phyloP scores from a whole-genome alignment of 2,329 filamentous ascomycete species.

The Proliferodiscus dingleyae region DNA sequence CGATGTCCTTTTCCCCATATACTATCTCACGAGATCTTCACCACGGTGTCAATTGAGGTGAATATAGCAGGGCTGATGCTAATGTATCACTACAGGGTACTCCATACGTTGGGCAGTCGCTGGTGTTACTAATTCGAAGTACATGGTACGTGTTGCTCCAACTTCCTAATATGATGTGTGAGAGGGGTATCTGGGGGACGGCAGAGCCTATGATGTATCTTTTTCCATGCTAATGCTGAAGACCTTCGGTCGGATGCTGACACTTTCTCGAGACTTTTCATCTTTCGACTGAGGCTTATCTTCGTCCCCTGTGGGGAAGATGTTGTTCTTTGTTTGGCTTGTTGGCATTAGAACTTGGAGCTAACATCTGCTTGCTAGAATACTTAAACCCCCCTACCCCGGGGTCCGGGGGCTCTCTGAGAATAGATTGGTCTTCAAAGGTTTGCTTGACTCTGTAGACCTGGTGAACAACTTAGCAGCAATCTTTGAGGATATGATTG shows the following conservation, averaged over 20 bases:
- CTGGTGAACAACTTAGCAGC: too few species aligned
- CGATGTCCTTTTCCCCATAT: neutral
- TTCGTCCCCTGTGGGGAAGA: too few species aligned
- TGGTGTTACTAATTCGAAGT: too few species aligned
- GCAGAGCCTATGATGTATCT: slow-evolving; percentile 56
- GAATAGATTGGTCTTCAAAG: too few species aligned
- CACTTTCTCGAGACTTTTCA: slow-evolving; percentile 70
- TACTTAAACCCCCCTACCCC: too few species aligned
- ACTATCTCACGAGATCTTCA: neutral
- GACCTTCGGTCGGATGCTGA: slow-evolving; percentile 51
- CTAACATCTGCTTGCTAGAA: too few species aligned
- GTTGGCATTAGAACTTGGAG: neutral
- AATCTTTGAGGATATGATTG: too few species aligned
- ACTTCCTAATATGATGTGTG: too few species aligned
- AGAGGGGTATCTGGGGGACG: neutral
- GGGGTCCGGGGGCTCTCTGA: too few species aligned
- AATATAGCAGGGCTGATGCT: neutral
- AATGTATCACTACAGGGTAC: neutral
- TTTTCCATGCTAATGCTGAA: slow-evolving; percentile 80
- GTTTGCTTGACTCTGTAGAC: too few species aligned
- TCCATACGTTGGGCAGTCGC: too few species aligned
- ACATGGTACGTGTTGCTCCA: slow-evolving; percentile 7
- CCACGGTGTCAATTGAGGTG: slow-evolving; percentile 1
- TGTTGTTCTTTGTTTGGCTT: slow-evolving; percentile 6
- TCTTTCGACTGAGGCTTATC: slow-evolving; percentile 68